These are phyloP conservation scores for Epichloe sylvatica DNA, from an alignment of 2,329 filamentous ascomycete species.

Conservation along the genomic window DNA sequence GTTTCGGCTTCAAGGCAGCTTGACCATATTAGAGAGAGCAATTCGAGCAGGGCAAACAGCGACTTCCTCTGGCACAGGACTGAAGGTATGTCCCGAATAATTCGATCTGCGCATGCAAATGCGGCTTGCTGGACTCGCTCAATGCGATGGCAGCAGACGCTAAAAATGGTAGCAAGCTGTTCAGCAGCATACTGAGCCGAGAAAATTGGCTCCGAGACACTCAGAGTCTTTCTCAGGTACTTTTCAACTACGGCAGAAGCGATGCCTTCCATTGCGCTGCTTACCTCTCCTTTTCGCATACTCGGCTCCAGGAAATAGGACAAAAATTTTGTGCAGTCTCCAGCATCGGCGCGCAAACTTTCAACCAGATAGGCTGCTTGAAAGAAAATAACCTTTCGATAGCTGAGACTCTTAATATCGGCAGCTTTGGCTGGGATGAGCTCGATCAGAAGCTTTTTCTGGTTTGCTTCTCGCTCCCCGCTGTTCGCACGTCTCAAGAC, in stretches of 20 bases:
- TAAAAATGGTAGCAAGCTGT: slow-evolving; percentile 75
- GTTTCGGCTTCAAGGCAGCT: slow-evolving; percentile 90
- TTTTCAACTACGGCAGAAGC: slow-evolving; percentile 57
- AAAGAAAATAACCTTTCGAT: slow-evolving; percentile 82
- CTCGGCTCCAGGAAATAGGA: slow-evolving; percentile 93
- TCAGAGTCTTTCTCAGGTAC: slow-evolving; percentile 64
- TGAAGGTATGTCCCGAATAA: slow-evolving; percentile 74
- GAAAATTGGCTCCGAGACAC: slow-evolving; percentile 59
- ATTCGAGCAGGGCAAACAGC: slow-evolving; percentile 80
- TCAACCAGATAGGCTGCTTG: slow-evolving; percentile 85
- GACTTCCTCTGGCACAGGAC: slow-evolving; percentile 81
- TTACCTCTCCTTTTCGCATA: slow-evolving; percentile 50
- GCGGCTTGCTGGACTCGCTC: slow-evolving; percentile 82
- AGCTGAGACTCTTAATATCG: slow-evolving; percentile 71
- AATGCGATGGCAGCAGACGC: slow-evolving; percentile 85
- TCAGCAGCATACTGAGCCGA: slow-evolving; percentile 84
- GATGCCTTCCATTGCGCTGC: slow-evolving; percentile 50
- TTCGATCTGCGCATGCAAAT: slow-evolving; percentile 66
- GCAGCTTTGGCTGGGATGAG: slow-evolving; percentile 63
- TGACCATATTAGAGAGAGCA: slow-evolving; percentile 87
- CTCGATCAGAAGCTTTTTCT: slow-evolving; percentile 64
- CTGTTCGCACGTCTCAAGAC: slow-evolving; percentile 78
- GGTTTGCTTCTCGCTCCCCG: slow-evolving; percentile 59
- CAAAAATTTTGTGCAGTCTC: slow-evolving; percentile 79
- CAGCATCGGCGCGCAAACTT: slow-evolving; percentile 69